phyloP scores from a whole-genome alignment of 805 yeast species.

The Lachancea thermotolerans region DNA sequence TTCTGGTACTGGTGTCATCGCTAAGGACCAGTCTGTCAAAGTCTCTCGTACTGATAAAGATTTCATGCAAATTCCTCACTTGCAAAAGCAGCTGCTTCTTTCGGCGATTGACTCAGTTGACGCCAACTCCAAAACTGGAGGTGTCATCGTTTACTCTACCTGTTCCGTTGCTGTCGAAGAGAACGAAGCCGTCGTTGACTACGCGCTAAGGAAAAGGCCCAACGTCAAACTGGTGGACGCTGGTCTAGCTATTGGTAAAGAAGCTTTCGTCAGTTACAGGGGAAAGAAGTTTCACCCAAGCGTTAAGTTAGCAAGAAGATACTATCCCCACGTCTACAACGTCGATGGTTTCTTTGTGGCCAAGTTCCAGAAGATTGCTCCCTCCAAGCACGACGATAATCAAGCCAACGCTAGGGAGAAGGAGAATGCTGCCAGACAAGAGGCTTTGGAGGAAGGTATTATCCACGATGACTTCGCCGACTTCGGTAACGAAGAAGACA shows the following conservation, averaged over 20 bases:
- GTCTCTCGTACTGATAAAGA: constrained; percentile 92
- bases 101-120: constrained; percentile 98
- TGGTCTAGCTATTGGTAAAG: constrained; percentile 88
- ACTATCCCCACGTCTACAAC: constrained; percentile 96
- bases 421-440: constrained; percentile 74
- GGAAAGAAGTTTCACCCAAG: constrained; percentile 84
- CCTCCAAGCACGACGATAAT: constrained; percentile 77
- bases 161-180: constrained; percentile 98
- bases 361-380: constrained; percentile 83
- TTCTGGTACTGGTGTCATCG: constrained; percentile 98
- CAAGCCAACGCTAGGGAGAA: constrained; percentile 86
- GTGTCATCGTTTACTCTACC: constrained; percentile 91
- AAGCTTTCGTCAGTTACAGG: constrained; percentile 87
- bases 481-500: constrained; percentile 73
- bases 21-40: constrained; percentile 93
- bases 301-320: constrained; percentile 79
- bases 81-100: constrained; percentile 86
- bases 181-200: constrained; percentile 97
- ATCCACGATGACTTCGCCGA: constrained; percentile 81
- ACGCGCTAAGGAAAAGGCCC: constrained; percentile 92
- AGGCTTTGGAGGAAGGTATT: constrained; percentile 73
- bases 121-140: constrained; percentile 87
- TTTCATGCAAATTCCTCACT: constrained; percentile 91
- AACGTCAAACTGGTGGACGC: constrained; percentile 92
- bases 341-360: constrained; percentile 99